Percentiles rank a stretch among this genome's conserved stretches.
These are phyloP conservation scores for Chaetomidium leptoderma DNA, from an alignment of 495 filamentous ascomycete species.

Conservation along the genomic window DNA sequence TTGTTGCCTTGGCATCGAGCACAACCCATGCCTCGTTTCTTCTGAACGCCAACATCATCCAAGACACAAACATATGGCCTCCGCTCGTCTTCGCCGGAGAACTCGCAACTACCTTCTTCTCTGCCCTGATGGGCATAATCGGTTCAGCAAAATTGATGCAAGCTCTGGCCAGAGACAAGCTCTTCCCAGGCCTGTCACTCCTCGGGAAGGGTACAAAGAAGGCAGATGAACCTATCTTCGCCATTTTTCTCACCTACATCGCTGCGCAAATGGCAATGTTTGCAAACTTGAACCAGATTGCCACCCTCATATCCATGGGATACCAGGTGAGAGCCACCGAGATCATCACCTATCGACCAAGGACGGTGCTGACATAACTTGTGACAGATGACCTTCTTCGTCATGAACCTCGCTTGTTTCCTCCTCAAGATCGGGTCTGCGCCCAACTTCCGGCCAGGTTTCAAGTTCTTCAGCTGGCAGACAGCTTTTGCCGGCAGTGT, in stretches of 20 bases:
- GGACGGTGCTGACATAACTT: constrained; percentile 8
- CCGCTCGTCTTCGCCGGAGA: constrained; percentile 74
- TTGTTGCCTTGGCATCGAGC: constrained; percentile 74
- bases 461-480: constrained; percentile 84
- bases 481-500: constrained; percentile 71
- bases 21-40: constrained; percentile 71
- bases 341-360: background rate
- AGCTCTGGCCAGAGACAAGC: constrained; percentile 73
- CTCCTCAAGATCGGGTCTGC: constrained; percentile 88
- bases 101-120: constrained; percentile 79
- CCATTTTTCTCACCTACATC: constrained; percentile 71
- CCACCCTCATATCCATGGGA: constrained; percentile 82
- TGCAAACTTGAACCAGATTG: constrained; percentile 82
- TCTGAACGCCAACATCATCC: constrained; percentile 71
- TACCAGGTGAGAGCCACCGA: constrained; percentile 59
- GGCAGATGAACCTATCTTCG: constrained; percentile 70
- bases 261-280: constrained; percentile 78
- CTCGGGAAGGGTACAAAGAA: constrained; percentile 73
- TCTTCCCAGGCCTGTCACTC: constrained; percentile 69
- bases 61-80: constrained; percentile 69
- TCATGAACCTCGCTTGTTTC: constrained; percentile 83
- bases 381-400: constrained; percentile 60
- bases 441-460: constrained; percentile 83
- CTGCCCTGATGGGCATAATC: constrained; percentile 80
- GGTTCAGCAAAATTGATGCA: constrained; percentile 85